These are phyloP conservation scores for Bruguiera gymnorhiza DNA, from an alignment of 345 rosid genomes.

Conservation along the genomic window DNA sequence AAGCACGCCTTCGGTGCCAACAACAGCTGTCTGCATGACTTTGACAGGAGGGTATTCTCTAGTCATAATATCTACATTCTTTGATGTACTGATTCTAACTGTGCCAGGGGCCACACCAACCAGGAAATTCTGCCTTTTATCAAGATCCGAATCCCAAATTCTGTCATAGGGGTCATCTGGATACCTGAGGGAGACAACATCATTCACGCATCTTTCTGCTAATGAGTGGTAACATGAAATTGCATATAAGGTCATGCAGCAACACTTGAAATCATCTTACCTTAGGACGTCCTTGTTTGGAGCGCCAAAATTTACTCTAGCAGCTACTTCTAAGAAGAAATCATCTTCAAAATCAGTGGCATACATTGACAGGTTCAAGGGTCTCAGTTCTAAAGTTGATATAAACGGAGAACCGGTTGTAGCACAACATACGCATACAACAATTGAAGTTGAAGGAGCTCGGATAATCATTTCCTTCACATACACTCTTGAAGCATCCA, in stretches of 20 bases:
- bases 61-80: slow-evolving; percentile 49
- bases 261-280: slow-evolving; percentile 29
- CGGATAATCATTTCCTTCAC: slow-evolving; percentile 77
- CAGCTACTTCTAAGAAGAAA: slow-evolving; percentile 83
- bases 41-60: slow-evolving; percentile 96
- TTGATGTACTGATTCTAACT: slow-evolving; percentile 60
- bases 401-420: slow-evolving; percentile 87
- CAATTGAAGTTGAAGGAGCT: slow-evolving; percentile 68
- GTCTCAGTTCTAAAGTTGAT: slow-evolving; percentile 85
- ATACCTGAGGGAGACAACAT: slow-evolving; percentile 52
- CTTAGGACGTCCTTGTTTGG: slow-evolving; percentile 54
- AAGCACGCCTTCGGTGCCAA: slow-evolving; percentile 66
- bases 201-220: neutral
- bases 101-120: slow-evolving; percentile 90
- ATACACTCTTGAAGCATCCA: slow-evolving; percentile 66
- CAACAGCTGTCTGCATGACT: slow-evolving; percentile 97
- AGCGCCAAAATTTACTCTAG: slow-evolving; percentile 95
- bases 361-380: slow-evolving; percentile 83
- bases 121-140: slow-evolving; percentile 72
- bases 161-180: slow-evolving; percentile 99
- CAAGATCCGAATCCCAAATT: slow-evolving; percentile 93
- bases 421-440: slow-evolving; percentile 89
- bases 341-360: slow-evolving; percentile 80
- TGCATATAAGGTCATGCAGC: neutral
- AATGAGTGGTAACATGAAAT: neutral